phyloP scores from a whole-genome alignment of 2,329 filamentous ascomycete genomes.

The Penicillium sp. region DNA sequence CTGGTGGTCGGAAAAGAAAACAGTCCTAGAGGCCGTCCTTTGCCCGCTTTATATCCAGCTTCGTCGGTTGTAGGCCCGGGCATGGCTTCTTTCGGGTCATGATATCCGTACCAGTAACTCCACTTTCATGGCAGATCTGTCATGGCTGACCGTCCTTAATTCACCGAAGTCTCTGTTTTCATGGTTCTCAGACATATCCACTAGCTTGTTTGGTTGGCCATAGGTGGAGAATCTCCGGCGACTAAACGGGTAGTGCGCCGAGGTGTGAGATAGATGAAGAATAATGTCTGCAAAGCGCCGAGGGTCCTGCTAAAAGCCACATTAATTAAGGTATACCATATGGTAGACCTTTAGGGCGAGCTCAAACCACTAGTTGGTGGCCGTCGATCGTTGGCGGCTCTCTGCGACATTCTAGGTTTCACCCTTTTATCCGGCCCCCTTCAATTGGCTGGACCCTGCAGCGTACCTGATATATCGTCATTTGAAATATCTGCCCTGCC shows the following conservation, averaged over 20 bases:
- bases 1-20: slow-evolving; percentile 23
- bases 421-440: slow-evolving; percentile 7
- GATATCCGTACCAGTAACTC: slow-evolving; percentile 8
- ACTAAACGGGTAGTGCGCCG: slow-evolving; percentile 18
- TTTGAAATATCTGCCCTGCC: not conserved
- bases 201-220: slow-evolving; percentile 10
- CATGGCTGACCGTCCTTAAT: slow-evolving; percentile 14
- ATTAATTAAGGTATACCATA: slow-evolving; percentile 7
- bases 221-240: slow-evolving; percentile 25
- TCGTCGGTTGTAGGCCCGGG: not conserved
- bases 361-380: slow-evolving; percentile 16
- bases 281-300: slow-evolving; percentile 12
- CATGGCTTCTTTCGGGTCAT: slow-evolving; percentile 16
- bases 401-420: slow-evolving; percentile 33
- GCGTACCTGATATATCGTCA: slow-evolving; percentile 5
- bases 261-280: slow-evolving; percentile 34
- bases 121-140: slow-evolving; percentile 19
- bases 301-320: slow-evolving; percentile 7
- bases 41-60: slow-evolving; percentile 19
- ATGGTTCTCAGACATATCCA: not conserved
- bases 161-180: slow-evolving; percentile 5
- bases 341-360: not conserved
- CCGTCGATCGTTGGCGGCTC: slow-evolving; percentile 24
- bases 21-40: not conserved
- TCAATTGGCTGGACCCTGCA: slow-evolving; percentile 11